These are phyloP conservation scores for Bipolaris sorokiniana DNA, from an alignment of 2,329 filamentous ascomycete species.

Conservation along the genomic window DNA sequence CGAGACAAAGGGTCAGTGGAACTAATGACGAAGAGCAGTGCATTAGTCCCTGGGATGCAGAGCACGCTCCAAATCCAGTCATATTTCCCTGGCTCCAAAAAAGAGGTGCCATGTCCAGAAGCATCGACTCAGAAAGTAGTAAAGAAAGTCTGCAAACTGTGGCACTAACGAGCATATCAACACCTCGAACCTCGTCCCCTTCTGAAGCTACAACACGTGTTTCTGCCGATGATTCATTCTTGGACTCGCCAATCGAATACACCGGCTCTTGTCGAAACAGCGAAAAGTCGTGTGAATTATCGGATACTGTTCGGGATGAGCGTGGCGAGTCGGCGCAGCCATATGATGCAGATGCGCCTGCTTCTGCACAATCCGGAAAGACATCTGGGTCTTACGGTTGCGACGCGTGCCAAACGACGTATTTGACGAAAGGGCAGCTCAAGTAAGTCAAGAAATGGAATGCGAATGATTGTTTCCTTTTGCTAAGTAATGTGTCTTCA, in stretches of 20 bases:
- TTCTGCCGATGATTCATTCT: neutral
- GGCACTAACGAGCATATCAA: neutral
- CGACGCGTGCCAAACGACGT: constrained; percentile 3
- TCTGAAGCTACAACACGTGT: neutral
- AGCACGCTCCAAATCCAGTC: constrained; percentile 20
- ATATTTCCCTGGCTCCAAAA: constrained; percentile 18
- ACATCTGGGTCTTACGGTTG: neutral
- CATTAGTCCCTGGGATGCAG: constrained; percentile 16
- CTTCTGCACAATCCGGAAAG: neutral
- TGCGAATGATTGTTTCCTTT: neutral
- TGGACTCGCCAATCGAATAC: constrained; percentile 1
- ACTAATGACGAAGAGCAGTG: neutral
- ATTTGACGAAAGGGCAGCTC: constrained; percentile 11
- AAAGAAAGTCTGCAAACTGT: neutral
- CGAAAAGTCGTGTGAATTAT: constrained; percentile 1
- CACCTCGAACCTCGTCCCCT: neutral
- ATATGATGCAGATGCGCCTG: neutral
- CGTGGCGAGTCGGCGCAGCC: neutral
- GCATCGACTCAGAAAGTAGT: neutral
- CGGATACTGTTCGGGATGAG: neutral
- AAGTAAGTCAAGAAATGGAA: constrained; percentile 10
- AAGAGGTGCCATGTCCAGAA: neutral
- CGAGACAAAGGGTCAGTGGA: neutral
- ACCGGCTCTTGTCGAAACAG: neutral
- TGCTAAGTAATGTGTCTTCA: neutral